phyloP scores from a whole-genome alignment of 2,329 filamentous ascomycete species.

The Pseudogymnoascus sp. region DNA sequence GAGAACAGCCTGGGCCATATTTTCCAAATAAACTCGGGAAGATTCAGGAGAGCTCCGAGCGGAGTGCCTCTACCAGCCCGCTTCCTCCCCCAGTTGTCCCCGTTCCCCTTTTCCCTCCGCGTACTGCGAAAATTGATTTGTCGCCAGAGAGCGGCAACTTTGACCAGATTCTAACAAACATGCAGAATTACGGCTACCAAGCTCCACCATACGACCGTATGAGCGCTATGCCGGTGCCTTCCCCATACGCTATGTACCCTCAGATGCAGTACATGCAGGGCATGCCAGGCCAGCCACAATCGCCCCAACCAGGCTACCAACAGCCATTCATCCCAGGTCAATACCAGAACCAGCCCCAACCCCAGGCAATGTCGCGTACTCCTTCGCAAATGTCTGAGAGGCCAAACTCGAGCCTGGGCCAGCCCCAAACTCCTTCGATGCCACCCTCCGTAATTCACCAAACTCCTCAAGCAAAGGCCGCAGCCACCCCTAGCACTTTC shows the following conservation, averaged over 20 bases:
- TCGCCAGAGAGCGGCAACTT: slow-evolving; percentile 62
- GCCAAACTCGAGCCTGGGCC: slow-evolving; percentile 36
- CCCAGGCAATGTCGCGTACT: slow-evolving; percentile 69
- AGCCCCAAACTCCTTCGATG: slow-evolving; percentile 27
- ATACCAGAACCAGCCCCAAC: slow-evolving; percentile 41
- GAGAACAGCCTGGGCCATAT: not conserved
- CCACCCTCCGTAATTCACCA: slow-evolving; percentile 38
- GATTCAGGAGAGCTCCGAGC: slow-evolving; percentile 13
- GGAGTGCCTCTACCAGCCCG: slow-evolving; percentile 12
- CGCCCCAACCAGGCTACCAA: slow-evolving; percentile 39
- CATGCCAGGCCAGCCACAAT: slow-evolving; percentile 31
- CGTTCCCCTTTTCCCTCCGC: slow-evolving; percentile 20
- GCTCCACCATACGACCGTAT: slow-evolving; percentile 42
- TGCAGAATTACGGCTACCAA: slow-evolving; percentile 55
- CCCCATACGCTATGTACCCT: slow-evolving; percentile 33
- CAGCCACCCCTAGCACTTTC: slow-evolving; percentile 31
- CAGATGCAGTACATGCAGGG: slow-evolving; percentile 43
- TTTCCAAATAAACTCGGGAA: not conserved
- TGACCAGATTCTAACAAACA: slow-evolving; percentile 51
- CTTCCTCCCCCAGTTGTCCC: slow-evolving; percentile 10
- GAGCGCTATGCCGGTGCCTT: slow-evolving; percentile 30
- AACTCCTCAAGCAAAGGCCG: slow-evolving; percentile 43
- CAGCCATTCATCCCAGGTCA: slow-evolving; percentile 30
- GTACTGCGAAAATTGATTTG: slow-evolving; percentile 42
- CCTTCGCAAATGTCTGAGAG: slow-evolving; percentile 70